Evolutionary conservation across 2,329 filamentous ascomycete genomes (phyloP), one percentile per base, ranked within the genome.

Genomic region (Penicillium sp.): DNA sequence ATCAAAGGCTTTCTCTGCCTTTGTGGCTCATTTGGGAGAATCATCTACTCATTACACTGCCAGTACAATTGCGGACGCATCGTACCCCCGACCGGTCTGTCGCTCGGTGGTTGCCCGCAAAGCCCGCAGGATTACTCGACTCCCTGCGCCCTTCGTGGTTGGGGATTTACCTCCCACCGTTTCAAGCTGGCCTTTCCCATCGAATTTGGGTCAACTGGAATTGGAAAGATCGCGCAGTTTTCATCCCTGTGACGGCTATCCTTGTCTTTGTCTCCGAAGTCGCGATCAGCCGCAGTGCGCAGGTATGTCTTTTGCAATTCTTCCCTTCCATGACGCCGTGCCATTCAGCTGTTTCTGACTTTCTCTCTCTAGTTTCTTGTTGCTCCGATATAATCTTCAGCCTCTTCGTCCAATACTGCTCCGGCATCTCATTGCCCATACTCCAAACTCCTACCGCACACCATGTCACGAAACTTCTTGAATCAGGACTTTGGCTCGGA

Each of bases 401-500:
- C 19, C n/a, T n/a, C n/a, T n/a, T n/a, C n/a, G n/a, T n/a, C n/a
- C n/a, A n/a, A n/a, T n/a, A n/a, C n/a, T n/a, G n/a, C n/a, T n/a
- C n/a, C n/a, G n/a, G n/a, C n/a, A n/a, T n/a, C n/a, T n/a, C 9
- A 33, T 19, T n/a, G 9, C 4, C 17, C 18, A n/a, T 5, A 9
- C 4, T 27, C 14, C 25, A n/a, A 21, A 21, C n/a, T 31, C 25
- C 47, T 54, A 44, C 37, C 64, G 65, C 58, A 63, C 67, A 41
- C 4, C 17, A 41, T 41, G 39, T 32, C 38, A 58, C 66, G 68
- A 29, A 70, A 71, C 43, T 64, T 77, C 50, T 52, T 74, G 14
- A 69, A 75, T 51, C 68, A 75, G 33, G 69, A 76, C 48, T 76
- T 76, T 41, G 73, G 70, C 19, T 76, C 75, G 38, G 76, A 78